These are phyloP conservation scores for Casaregolazyma suthepensis DNA, from an alignment of 1,139 yeast species.

Conservation along the genomic window DNA sequence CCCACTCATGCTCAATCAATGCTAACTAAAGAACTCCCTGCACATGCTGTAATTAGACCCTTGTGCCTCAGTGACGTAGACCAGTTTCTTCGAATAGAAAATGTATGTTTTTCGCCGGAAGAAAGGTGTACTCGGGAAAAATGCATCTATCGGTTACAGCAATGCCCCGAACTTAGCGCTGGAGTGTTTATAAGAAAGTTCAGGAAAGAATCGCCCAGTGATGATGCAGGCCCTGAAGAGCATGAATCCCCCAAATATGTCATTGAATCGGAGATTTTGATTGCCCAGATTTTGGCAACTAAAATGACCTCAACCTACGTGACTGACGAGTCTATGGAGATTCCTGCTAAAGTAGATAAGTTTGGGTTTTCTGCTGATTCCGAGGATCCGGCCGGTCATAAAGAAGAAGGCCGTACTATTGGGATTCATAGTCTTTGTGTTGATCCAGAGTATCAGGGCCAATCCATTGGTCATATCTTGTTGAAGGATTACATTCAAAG, in stretches of 20 bases:
- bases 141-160: slow-evolving; percentile 61
- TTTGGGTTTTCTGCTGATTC: slow-evolving; percentile 23
- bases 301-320: slow-evolving; percentile 51
- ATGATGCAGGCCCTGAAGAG: slow-evolving; percentile 14
- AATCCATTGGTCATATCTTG: slow-evolving; percentile 74
- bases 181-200: slow-evolving; percentile 80
- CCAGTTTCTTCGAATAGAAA: slow-evolving; percentile 56
- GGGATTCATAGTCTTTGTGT: slow-evolving; percentile 82
- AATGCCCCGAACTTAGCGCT: slow-evolving; percentile 85
- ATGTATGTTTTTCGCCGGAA: slow-evolving; percentile 63
- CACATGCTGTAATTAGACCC: slow-evolving; percentile 77
- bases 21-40: slow-evolving; percentile 38
- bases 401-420: slow-evolving; percentile 64
- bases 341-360: slow-evolving; percentile 39
- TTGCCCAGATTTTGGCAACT: slow-evolving; percentile 83
- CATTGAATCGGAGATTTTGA: slow-evolving; percentile 52
- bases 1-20: slow-evolving; percentile 47
- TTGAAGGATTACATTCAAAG: slow-evolving; percentile 89
- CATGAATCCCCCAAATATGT: slow-evolving; percentile 12
- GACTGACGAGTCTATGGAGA: slow-evolving; percentile 61
- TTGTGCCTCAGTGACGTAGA: slow-evolving; percentile 63
- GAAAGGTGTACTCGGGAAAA: slow-evolving; percentile 57
- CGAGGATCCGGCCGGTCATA: slow-evolving; percentile 56
- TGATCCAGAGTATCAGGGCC: slow-evolving; percentile 72
- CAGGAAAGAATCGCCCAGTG: slow-evolving; percentile 14